Conservation (phyloP, 176 grass and related monocot species). For the Phoenix dactylifera region DNA sequence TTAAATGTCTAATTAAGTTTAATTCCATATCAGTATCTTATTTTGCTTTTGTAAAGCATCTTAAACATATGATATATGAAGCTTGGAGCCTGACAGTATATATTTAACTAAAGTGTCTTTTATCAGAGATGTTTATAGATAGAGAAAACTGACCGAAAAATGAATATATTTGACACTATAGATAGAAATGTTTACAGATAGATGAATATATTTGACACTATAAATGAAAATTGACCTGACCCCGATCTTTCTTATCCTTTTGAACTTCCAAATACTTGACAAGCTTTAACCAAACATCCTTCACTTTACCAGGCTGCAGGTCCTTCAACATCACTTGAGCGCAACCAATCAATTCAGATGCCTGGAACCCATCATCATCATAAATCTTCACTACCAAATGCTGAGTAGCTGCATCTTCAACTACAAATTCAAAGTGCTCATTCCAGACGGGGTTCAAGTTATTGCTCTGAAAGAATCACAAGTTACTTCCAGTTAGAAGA, state of each 20-base stretch:
- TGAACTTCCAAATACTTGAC: slow-evolving; percentile 85
- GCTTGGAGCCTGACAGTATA: too few species aligned
- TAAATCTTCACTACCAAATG: slow-evolving; percentile 71
- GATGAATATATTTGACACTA: slow-evolving; percentile 2
- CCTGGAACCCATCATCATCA: slow-evolving; percentile 79
- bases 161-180: too few species aligned
- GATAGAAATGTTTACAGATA: not conserved
- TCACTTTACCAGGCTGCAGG: slow-evolving; percentile 83
- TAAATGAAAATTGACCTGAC: slow-evolving; percentile 49
- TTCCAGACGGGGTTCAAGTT: slow-evolving; percentile 98
- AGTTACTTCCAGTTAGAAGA: slow-evolving; percentile 22
- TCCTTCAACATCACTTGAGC: slow-evolving; percentile 56
- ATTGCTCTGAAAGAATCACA: slow-evolving; percentile 59
- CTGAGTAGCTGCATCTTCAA: slow-evolving; percentile 86
- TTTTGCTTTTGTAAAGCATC: too few species aligned
- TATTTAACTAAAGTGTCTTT: too few species aligned
- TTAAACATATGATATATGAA: too few species aligned
- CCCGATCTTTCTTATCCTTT: slow-evolving; percentile 67
- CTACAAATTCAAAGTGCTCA: slow-evolving; percentile 86
- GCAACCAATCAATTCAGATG: slow-evolving; percentile 73
- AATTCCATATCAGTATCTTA: too few species aligned
- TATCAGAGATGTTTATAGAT: too few species aligned
- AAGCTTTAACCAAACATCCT: slow-evolving; percentile 85
- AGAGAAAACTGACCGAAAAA: too few species aligned
- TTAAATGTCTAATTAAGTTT: too few species aligned